Evolutionary conservation across 176 grass and related monocot species (phyloP).

Genomic region (Musa acuminata): DNA sequence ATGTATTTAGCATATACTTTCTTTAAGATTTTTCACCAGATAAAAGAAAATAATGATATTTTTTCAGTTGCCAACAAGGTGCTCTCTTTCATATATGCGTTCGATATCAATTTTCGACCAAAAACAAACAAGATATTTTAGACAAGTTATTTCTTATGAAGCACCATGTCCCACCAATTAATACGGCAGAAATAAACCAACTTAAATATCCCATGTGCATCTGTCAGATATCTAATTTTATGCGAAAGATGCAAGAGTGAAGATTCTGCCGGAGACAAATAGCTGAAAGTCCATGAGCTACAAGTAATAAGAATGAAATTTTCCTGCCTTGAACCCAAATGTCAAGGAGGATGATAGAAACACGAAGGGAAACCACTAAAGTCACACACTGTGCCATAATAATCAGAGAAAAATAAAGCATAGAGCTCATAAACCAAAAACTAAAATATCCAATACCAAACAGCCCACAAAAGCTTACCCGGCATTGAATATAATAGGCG

Average conservation of each 20-base stretch:
- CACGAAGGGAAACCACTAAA: neutral
- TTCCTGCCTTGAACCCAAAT: neutral
- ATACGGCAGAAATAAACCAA: neutral
- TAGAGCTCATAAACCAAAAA: neutral
- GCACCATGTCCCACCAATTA: neutral
- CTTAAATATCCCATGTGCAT: neutral
- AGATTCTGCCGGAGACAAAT: neutral
- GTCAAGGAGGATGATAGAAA: neutral
- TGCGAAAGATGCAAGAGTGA: neutral
- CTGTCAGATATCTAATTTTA: neutral
- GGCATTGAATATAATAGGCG: slow-evolving; percentile 98
- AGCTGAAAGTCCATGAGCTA: neutral
- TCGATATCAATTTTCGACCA: neutral
- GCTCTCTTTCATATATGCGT: neutral
- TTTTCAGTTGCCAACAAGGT: neutral
- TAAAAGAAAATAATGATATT: too few relatives aligned
- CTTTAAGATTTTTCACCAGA: too few relatives aligned
- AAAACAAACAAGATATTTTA: neutral
- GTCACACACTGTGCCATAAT: neutral
- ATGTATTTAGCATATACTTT: neutral
- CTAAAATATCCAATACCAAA: neutral
- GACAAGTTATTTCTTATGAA: neutral
- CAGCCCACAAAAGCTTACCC: slow-evolving; percentile 37
- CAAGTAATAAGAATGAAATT: neutral
- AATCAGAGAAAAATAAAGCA: neutral